phyloP scores from a whole-genome alignment of 495 filamentous ascomycete genomes.

The Aspergillus indologenus region DNA sequence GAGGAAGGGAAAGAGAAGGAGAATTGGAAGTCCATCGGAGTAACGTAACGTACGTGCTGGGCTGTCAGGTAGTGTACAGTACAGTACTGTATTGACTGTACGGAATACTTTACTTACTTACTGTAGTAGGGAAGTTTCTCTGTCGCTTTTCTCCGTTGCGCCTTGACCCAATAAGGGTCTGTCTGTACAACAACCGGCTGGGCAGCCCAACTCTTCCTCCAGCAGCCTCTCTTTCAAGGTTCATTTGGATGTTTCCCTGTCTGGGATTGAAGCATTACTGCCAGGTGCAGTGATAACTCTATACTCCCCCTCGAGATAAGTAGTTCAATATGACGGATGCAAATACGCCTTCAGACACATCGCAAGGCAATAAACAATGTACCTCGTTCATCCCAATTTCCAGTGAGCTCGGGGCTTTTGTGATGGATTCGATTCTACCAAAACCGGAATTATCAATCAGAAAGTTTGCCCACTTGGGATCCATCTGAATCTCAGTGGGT shows the following conservation, averaged over 20 bases:
- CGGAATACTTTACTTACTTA: too few species aligned
- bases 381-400: neutral
- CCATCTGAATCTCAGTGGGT: neutral
- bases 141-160: constrained; percentile 6
- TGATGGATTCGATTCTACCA: neutral
- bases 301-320: too few species aligned
- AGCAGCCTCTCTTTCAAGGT: too few species aligned
- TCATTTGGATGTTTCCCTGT: too few species aligned
- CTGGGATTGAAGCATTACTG: too few species aligned
- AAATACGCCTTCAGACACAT: neutral
- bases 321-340: too few species aligned
- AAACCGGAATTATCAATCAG: constrained; percentile 2
- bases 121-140: constrained; percentile 7
- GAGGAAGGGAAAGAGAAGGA: neutral
- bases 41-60: too few species aligned
- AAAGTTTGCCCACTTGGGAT: constrained; percentile 24
- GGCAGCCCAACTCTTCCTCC: constrained; percentile 22
- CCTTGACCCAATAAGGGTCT: constrained; percentile 24
- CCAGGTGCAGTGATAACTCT: too few species aligned
- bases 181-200: constrained; percentile 26
- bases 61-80: too few species aligned
- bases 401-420: neutral
- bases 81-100: too few species aligned
- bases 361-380: neutral
- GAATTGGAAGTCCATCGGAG: too few species aligned